Percentiles rank a stretch among this genome's conserved stretches.
Conservation (phyloP, 1,139 yeast species). For the Debaryomyces sp. region DNA sequence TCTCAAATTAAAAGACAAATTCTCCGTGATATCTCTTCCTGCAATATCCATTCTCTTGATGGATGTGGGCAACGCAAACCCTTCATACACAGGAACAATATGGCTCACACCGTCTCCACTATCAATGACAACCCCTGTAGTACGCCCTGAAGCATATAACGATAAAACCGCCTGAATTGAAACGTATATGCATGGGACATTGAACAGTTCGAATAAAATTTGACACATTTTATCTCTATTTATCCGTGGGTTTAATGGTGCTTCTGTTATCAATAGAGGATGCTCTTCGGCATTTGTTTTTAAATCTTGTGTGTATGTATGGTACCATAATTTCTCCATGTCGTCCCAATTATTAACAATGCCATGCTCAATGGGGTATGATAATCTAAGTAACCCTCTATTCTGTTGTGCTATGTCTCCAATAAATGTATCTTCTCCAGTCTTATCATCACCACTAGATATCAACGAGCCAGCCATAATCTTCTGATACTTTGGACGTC, state of each 20-base stretch:
- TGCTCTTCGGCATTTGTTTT: constrained; percentile 54
- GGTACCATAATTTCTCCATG: constrained; percentile 76
- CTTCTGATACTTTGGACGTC: constrained; percentile 80
- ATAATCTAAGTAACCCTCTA: constrained; percentile 70
- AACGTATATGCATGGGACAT: constrained; percentile 84
- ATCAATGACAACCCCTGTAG: constrained; percentile 88
- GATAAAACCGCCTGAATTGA: constrained; percentile 85
- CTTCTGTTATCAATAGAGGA: constrained; percentile 80
- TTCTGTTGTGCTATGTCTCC: constrained; percentile 75
- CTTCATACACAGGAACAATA: constrained; percentile 87
- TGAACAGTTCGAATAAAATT: constrained; percentile 78
- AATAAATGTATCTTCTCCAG: constrained; percentile 52
- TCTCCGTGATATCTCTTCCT: constrained; percentile 83
- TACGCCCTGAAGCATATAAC: constrained; percentile 84
- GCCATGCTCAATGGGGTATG: constrained; percentile 82
- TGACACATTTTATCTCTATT: constrained; percentile 79
- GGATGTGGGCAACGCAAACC: constrained; percentile 76
- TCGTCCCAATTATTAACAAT: constrained; percentile 82
- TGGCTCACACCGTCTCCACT: constrained; percentile 93
- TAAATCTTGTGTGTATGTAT: constrained; percentile 61
- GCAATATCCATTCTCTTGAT: constrained; percentile 80
- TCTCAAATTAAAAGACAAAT: constrained; percentile 67
- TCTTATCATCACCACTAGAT: constrained; percentile 21
- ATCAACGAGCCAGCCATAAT: constrained; percentile 83
- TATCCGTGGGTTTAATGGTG: constrained; percentile 75